Percentiles rank a stretch among this genome's conserved stretches.
Evolutionary conservation across 2,329 filamentous ascomycete genomes (phyloP).

Genomic region (Cladosporium sp.): DNA sequence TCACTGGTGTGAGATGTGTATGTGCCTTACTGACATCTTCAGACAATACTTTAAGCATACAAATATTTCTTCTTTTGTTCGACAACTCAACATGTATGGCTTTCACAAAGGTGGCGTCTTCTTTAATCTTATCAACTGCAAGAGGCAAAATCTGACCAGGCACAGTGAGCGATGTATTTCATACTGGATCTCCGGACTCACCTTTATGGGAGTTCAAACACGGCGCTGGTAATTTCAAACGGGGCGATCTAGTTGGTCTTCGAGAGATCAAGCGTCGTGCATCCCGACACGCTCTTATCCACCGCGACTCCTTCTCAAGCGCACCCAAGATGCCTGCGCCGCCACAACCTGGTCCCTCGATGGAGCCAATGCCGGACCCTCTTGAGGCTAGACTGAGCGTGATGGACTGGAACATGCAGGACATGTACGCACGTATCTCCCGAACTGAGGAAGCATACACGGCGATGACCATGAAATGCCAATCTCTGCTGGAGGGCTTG

Average conservation of each 20-base stretch:
- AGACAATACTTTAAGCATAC: constrained; percentile 99
- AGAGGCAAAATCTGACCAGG: not conserved
- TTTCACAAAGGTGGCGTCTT: constrained; percentile 84
- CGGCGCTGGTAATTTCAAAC: constrained; percentile 94
- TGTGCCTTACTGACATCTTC: constrained; percentile 8
- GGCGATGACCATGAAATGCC: constrained; percentile 76
- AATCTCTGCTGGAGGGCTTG: constrained; percentile 78
- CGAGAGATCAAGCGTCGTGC: constrained; percentile 94
- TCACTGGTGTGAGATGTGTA: not conserved
- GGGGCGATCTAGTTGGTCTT: constrained; percentile 85
- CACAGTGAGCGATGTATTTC: constrained; percentile 94
- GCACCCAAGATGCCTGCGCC: constrained; percentile 66
- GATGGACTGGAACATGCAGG: constrained; percentile 81
- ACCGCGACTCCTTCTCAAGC: constrained; percentile 79
- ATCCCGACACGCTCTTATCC: constrained; percentile 87
- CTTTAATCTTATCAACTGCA: too few species aligned
- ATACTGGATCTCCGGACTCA: constrained; percentile 88
- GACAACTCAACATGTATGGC: constrained; percentile 98
- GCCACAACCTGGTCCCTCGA: constrained; percentile 73
- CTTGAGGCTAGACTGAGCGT: constrained; percentile 72
- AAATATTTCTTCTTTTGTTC: constrained; percentile 97
- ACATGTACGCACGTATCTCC: constrained; percentile 72
- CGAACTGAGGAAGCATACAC: constrained; percentile 82
- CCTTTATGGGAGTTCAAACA: constrained; percentile 99
- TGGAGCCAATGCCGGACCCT: constrained; percentile 75